Conservation (phyloP, 805 yeast species). For the Jamesozyma gamospora region DNA sequence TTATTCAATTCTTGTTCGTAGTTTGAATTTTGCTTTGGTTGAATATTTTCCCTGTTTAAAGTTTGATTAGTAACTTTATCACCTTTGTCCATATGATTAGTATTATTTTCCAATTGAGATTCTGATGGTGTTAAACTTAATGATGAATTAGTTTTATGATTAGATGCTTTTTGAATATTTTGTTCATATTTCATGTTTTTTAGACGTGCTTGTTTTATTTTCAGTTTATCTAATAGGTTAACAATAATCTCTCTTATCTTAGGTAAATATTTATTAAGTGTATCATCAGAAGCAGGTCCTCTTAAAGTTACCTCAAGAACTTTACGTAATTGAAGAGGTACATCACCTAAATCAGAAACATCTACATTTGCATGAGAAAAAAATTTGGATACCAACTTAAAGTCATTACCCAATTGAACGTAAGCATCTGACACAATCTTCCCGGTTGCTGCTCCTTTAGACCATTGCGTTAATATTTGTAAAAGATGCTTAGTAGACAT, state of each 20-base stretch:
- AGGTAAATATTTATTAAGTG: constrained; percentile 72
- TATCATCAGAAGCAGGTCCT: constrained; percentile 74
- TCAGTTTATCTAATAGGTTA: constrained; percentile 64
- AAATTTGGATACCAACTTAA: constrained; percentile 73
- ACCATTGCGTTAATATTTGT: constrained; percentile 88
- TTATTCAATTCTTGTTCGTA: neutral
- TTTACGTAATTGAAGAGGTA: constrained; percentile 68
- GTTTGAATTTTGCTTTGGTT: neutral
- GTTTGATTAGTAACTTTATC: neutral
- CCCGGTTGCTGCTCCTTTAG: constrained; percentile 67
- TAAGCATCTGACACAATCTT: constrained; percentile 81
- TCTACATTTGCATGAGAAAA: constrained; percentile 73
- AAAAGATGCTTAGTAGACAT: constrained; percentile 82
- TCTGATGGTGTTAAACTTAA: constrained; percentile 4
- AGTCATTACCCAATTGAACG: constrained; percentile 88
- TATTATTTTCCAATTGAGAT: neutral
- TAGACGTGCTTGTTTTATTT: constrained; percentile 57
- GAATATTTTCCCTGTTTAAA: neutral
- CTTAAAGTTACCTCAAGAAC: constrained; percentile 81
- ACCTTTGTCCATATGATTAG: neutral
- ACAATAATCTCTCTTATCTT: constrained; percentile 79
- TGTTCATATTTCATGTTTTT: constrained; percentile 18
- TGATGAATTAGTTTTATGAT: constrained; percentile 11
- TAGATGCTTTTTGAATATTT: constrained; percentile 3
- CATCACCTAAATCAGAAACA: constrained; percentile 78